These are phyloP conservation scores for Acacia melanoxylon DNA, from an alignment of 306 rosid genomes.

Conservation along the genomic window DNA sequence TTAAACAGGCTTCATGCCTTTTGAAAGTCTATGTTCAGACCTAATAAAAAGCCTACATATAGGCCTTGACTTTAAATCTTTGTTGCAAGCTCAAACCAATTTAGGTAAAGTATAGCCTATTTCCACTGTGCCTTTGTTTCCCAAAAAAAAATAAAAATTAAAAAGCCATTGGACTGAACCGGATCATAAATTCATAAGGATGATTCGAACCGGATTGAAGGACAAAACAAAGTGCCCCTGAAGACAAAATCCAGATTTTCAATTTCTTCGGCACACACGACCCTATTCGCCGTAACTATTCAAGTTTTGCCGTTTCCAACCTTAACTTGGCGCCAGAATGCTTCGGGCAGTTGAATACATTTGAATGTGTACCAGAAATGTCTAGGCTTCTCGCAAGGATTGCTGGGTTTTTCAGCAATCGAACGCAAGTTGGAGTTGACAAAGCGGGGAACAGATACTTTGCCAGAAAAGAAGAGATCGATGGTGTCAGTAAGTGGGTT, in stretches of 20 bases:
- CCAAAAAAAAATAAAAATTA: no score
- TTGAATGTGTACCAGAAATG: slow-evolving; percentile 44
- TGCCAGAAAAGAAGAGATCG: slow-evolving; percentile 61
- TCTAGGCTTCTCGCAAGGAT: slow-evolving; percentile 64
- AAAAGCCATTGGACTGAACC: background rate
- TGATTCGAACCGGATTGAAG: background rate
- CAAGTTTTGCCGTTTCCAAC: background rate
- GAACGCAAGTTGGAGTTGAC: slow-evolving; percentile 64
- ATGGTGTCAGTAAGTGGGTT: slow-evolving; percentile 72
- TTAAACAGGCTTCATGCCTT: no score
- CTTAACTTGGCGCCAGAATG: slow-evolving; percentile 20
- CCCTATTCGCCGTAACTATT: background rate
- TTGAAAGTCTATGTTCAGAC: no score
- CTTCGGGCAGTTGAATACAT: slow-evolving; percentile 5
- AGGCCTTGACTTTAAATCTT: no score
- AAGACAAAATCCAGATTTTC: background rate
- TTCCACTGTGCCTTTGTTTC: no score
- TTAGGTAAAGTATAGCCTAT: no score
- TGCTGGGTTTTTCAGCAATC: slow-evolving; percentile 51
- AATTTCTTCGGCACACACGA: background rate
- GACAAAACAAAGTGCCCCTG: background rate
- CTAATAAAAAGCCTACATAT: no score
- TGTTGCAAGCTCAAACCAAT: no score
- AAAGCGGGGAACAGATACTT: slow-evolving; percentile 81
- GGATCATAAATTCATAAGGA: background rate